Evolutionary conservation across 441 rosid species (phyloP).

Genomic region (Gossypium trilobum): DNA sequence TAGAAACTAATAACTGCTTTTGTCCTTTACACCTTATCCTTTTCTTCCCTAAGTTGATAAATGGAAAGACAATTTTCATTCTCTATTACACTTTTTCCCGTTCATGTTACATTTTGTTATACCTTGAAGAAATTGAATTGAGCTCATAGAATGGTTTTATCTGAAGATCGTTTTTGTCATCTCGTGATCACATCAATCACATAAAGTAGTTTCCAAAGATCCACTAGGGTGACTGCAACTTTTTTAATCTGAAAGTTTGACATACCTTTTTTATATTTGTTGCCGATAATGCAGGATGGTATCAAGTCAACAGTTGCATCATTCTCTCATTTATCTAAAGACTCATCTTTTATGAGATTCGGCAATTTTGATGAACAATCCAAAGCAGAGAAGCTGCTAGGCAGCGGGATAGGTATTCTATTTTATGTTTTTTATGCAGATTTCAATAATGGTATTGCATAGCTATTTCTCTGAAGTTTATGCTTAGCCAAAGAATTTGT

Average conservation of each 20-base stretch:
- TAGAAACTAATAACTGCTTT: not conserved
- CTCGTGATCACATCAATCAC: not conserved
- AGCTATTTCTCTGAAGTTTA: conserved; percentile 10
- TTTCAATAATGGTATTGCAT: not conserved
- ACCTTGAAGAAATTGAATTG: not conserved
- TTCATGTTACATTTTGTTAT: not conserved
- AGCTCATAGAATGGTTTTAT: not conserved
- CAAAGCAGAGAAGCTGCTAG: conserved; percentile 67
- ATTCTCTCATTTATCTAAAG: conserved; percentile 48
- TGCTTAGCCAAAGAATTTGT: not conserved
- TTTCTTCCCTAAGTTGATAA: not conserved
- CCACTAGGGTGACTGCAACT: not conserved
- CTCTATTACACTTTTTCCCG: not conserved
- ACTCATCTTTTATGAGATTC: conserved; percentile 24
- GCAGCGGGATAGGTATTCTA: conserved; percentile 67
- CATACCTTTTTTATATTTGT: conserved; percentile 4
- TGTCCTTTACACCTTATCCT: not conserved
- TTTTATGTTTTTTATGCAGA: conserved; percentile 5
- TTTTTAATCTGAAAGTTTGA: conserved; percentile 3
- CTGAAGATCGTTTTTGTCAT: conserved; percentile 2
- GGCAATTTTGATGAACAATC: conserved; percentile 38
- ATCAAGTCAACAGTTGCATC: conserved; percentile 53
- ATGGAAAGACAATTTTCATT: not conserved
- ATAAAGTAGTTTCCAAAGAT: conserved; percentile 2
- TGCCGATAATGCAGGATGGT: conserved; percentile 60